These are phyloP conservation scores for Fusarium euwallaceae DNA, from an alignment of 2,329 filamentous ascomycete genomes.

Conservation along the genomic window DNA sequence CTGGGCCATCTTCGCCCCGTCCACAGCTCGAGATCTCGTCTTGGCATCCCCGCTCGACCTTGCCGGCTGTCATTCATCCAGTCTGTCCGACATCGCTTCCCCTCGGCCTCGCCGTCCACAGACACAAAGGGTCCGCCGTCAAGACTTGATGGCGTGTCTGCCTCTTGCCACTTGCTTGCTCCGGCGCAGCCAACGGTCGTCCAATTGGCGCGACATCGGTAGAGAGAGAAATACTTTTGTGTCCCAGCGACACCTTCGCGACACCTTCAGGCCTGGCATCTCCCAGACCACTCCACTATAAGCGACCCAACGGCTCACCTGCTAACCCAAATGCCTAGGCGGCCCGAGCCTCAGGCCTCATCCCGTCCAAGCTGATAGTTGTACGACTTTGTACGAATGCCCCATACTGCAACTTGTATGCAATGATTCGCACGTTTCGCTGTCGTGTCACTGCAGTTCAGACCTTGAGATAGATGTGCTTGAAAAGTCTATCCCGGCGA, in stretches of 20 bases:
- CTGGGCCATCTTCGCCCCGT: background rate
- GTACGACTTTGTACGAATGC: constrained; percentile 40
- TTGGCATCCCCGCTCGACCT: constrained; percentile 3
- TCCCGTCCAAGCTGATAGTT: constrained; percentile 39
- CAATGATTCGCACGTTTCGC: constrained; percentile 39
- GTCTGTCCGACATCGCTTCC: constrained; percentile 21
- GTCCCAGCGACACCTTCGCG: constrained; percentile 15
- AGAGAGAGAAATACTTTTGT: constrained; percentile 21
- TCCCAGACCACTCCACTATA: constrained; percentile 23
- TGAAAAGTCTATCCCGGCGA: constrained; percentile 40
- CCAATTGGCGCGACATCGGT: constrained; percentile 18
- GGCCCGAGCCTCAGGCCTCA: constrained; percentile 32
- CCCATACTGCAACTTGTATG: constrained; percentile 39
- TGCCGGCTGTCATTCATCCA: constrained; percentile 6
- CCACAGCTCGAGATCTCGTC: constrained; percentile 11
- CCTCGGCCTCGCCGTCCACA: constrained; percentile 6
- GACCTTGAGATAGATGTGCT: constrained; percentile 43
- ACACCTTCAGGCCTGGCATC: constrained; percentile 19
- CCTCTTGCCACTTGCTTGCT: constrained; percentile 4
- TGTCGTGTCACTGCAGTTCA: constrained; percentile 33
- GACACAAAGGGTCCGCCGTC: constrained; percentile 10
- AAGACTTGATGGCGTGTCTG: background rate
- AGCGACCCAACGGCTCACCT: constrained; percentile 37
- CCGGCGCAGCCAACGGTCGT: constrained; percentile 15
- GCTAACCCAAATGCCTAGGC: constrained; percentile 34